Conservation (phyloP, 1,284 basidiomycete species). For the Athelia psychrophila region DNA sequence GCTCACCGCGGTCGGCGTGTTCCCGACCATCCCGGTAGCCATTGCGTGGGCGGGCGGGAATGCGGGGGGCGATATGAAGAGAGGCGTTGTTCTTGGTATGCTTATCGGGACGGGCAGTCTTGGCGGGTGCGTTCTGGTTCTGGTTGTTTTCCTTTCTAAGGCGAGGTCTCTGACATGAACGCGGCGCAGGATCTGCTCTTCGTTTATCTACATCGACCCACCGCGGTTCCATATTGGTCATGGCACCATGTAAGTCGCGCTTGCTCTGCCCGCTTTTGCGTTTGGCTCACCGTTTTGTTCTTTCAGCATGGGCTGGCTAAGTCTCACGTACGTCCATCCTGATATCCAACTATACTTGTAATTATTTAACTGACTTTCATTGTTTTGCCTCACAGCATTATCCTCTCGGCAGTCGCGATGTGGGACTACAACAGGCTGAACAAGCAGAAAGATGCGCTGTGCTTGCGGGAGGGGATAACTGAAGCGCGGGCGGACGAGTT, state of each 20-base stretch:
- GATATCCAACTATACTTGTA: too few relatives aligned
- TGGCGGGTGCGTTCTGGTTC: conserved; percentile 41
- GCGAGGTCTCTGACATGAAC: neutral
- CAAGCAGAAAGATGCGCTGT: conserved; percentile 37
- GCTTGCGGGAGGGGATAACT: conserved; percentile 34
- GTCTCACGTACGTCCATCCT: neutral
- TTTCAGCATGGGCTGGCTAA: neutral
- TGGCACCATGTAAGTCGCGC: neutral
- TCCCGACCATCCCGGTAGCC: conserved; percentile 48
- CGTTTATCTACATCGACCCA: neutral
- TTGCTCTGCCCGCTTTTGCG: neutral
- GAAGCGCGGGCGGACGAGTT: conserved; percentile 32
- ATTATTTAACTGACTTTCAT: neutral
- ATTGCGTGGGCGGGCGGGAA: conserved; percentile 59
- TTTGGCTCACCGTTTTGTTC: neutral
- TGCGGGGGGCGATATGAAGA: conserved; percentile 52
- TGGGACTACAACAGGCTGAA: conserved; percentile 40
- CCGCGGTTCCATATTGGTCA: neutral
- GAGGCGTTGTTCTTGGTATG: conserved; percentile 51
- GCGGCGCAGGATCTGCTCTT: neutral
- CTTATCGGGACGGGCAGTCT: conserved; percentile 52
- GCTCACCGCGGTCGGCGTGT: conserved; percentile 51
- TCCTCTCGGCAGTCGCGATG: conserved; percentile 26
- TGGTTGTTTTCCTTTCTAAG: neutral
- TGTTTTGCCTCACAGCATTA: neutral